phyloP scores from a whole-genome alignment of 1,284 basidiomycete genomes.

The Sanghuangporus baumii region DNA sequence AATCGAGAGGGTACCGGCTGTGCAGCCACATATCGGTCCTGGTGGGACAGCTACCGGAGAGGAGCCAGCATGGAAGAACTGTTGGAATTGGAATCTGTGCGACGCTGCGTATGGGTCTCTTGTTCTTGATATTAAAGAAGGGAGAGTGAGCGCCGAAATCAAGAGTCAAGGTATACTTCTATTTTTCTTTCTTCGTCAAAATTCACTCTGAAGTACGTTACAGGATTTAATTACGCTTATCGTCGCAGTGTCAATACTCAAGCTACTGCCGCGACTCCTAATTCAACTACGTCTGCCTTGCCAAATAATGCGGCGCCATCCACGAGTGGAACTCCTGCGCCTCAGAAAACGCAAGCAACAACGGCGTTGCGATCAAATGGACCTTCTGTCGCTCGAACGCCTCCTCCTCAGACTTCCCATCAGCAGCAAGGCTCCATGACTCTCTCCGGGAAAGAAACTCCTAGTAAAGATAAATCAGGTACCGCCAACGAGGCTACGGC shows the following conservation, averaged over 20 bases:
- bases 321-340: conserved; percentile 35
- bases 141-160: conserved; percentile 86
- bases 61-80: conserved; percentile 93
- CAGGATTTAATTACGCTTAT: conserved; percentile 96
- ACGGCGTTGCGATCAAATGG: conserved; percentile 30
- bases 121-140: conserved; percentile 85
- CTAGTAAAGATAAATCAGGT: conserved; percentile 11
- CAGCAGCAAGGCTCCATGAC: conserved; percentile 27
- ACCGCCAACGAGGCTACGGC: neutral
- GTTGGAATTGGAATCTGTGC: conserved; percentile 98
- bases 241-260: conserved; percentile 59
- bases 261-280: conserved; percentile 31
- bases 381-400: conserved; percentile 27
- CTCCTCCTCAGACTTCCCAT: conserved; percentile 26
- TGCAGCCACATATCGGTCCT: conserved; percentile 51
- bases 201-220: neutral
- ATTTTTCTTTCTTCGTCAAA: neutral
- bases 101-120: conserved; percentile 92
- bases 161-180: conserved; percentile 75
- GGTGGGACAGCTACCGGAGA: conserved; percentile 55
- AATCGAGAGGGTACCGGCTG: conserved; percentile 71
- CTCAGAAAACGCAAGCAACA: conserved; percentile 31
- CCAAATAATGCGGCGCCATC: conserved; percentile 27
- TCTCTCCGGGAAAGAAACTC: conserved; percentile 29
- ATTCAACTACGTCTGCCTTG: conserved; percentile 33